A percentile compares a stretch with the other conserved stretches of the same genome.
These are phyloP conservation scores for Penstemon newberryi DNA, from an alignment of 257 asterid species.

Conservation along the genomic window DNA sequence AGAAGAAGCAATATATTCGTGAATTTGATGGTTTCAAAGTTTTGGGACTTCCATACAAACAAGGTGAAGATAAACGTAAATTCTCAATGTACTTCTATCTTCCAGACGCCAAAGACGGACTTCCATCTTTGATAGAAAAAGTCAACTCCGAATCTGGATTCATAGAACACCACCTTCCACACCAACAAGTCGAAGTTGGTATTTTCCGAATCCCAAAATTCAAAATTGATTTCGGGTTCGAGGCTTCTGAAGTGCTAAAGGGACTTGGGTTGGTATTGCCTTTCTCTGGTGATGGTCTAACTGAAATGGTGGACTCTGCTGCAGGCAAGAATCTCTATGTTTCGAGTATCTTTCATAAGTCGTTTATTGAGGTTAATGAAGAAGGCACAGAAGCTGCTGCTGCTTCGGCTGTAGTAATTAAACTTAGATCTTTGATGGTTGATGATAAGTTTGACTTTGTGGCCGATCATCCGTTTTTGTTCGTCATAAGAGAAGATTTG, in stretches of 20 bases:
- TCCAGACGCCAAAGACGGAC: conserved; percentile 46
- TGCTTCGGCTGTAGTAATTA: conserved; percentile 37
- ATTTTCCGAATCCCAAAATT: conserved; percentile 46
- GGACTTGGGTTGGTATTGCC: conserved; percentile 38
- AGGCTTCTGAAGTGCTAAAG: conserved; percentile 43
- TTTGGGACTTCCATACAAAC: conserved; percentile 41
- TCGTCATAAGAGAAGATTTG: conserved; percentile 44
- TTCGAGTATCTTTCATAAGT: conserved; percentile 47
- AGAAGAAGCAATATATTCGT: conserved; percentile 38
- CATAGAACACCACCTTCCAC: conserved; percentile 42
- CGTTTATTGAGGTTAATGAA: conserved; percentile 57
- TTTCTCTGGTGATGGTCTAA: conserved; percentile 39
- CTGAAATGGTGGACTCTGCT: conserved; percentile 44
- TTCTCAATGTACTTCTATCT: conserved; percentile 52
- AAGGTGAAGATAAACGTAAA: conserved; percentile 47
- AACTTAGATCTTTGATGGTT: background rate
- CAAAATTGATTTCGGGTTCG: conserved; percentile 41
- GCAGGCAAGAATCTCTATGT: conserved; percentile 31
- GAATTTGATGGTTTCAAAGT: conserved; percentile 50
- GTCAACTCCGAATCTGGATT: conserved; percentile 34
- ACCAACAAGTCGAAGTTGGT: conserved; percentile 30
- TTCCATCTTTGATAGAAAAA: conserved; percentile 39
- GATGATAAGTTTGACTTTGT: conserved; percentile 46
- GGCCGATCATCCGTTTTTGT: conserved; percentile 58
- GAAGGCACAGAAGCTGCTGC: conserved; percentile 72